phyloP scores from a whole-genome alignment of 2,329 filamentous ascomycete species.

The Chrysosporium keratinophilum region DNA sequence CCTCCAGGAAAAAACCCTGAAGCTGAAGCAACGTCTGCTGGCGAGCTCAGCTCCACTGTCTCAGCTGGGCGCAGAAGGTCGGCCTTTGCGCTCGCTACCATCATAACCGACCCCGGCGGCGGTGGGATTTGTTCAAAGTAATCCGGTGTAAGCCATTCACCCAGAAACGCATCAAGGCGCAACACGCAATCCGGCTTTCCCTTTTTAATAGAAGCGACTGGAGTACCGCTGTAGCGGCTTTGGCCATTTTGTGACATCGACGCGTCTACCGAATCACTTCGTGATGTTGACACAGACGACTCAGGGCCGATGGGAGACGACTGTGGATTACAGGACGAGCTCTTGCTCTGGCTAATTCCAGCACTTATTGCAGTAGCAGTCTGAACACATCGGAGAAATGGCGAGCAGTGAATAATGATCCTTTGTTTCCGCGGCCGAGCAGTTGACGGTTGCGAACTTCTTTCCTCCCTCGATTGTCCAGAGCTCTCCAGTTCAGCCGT shows the following conservation, averaged over 20 bases:
- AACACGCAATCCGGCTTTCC: conserved; percentile 34
- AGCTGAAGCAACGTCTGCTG: conserved; percentile 27
- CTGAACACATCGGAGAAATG: conserved; percentile 84
- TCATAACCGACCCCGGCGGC: conserved; percentile 72
- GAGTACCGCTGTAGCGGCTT: background rate
- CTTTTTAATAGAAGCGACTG: background rate
- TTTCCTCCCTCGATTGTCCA: background rate
- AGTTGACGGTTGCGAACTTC: conserved; percentile 29
- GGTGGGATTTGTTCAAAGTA: conserved; percentile 91
- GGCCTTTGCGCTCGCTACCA: conserved; percentile 81
- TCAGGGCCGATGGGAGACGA: conserved; percentile 14
- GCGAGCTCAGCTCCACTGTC: conserved; percentile 38
- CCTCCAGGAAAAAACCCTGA: conserved; percentile 46
- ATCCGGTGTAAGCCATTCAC: conserved; percentile 87
- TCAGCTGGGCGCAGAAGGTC: conserved; percentile 71
- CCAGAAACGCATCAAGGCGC: conserved; percentile 81
- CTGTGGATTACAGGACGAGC: background rate
- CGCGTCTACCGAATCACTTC: background rate
- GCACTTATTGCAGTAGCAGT: conserved; percentile 81
- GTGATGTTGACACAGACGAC: background rate
- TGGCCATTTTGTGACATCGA: background rate
- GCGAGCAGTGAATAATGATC: conserved; percentile 84
- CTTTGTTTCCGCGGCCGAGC: conserved; percentile 49
- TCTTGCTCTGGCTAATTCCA: conserved; percentile 51
- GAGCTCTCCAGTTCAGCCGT: conserved; percentile 27